Percentiles rank a stretch among this genome's conserved stretches.
These are phyloP conservation scores for Sphaceloma murrayae DNA, from an alignment of 2,329 filamentous ascomycete species.

Conservation along the genomic window DNA sequence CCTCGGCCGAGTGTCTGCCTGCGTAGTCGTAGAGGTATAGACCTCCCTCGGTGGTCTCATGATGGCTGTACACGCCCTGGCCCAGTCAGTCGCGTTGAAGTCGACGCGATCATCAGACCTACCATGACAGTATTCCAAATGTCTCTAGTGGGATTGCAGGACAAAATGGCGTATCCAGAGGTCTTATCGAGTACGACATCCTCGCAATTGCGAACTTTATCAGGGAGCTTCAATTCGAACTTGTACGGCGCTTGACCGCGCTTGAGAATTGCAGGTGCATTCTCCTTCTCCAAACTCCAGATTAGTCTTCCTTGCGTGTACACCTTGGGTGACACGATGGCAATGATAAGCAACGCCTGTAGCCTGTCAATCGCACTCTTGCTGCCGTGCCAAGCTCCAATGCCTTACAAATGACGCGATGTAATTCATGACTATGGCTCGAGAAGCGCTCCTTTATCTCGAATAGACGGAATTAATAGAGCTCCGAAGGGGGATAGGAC, in stretches of 20 bases:
- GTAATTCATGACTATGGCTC: constrained; percentile 1
- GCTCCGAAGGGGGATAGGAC: too few relatives aligned
- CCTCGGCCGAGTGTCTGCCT: constrained; percentile 20
- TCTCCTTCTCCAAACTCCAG: background rate
- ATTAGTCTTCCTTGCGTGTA: constrained; percentile 8
- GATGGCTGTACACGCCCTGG: constrained; percentile 18
- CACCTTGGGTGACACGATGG: constrained; percentile 11
- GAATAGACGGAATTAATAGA: too few relatives aligned
- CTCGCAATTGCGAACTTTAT: constrained; percentile 36
- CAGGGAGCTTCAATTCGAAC: constrained; percentile 28
- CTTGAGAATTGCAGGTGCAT: constrained; percentile 1
- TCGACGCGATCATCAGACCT: constrained; percentile 12
- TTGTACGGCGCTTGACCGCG: constrained; percentile 9
- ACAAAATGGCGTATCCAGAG: constrained; percentile 33
- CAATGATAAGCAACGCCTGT: constrained; percentile 14
- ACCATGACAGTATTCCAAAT: constrained; percentile 41
- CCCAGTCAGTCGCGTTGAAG: constrained; percentile 24
- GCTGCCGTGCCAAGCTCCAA: background rate
- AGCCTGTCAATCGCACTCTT: background rate
- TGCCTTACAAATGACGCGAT: constrained; percentile 7
- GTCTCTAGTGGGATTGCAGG: constrained; percentile 36
- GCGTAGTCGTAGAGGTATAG: constrained; percentile 35
- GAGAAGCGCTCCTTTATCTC: background rate
- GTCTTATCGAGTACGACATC: constrained; percentile 34
- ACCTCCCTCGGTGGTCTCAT: constrained; percentile 22